Conservation (phyloP, 805 yeast species). For the Lipomyces oligophaga region DNA sequence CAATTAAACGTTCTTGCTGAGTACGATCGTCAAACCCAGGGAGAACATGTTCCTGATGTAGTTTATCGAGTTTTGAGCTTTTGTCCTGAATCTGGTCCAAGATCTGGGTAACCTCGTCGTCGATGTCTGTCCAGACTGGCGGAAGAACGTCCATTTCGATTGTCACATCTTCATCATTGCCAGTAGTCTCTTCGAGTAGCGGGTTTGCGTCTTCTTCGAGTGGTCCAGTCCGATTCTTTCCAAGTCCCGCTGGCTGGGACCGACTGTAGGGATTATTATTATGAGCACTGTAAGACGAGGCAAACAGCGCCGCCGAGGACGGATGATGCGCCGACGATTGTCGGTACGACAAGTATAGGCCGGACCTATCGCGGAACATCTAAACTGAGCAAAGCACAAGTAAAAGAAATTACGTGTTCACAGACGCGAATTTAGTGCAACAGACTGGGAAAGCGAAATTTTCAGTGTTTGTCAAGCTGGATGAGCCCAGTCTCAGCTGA, state of each 20-base stretch:
- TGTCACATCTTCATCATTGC: conserved; percentile 31
- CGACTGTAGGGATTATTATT: neutral
- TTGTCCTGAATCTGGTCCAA: conserved; percentile 51
- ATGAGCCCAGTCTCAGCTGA: too few relatives aligned
- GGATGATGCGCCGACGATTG: conserved; percentile 77
- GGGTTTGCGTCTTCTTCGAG: conserved; percentile 26
- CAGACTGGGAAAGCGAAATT: too few relatives aligned
- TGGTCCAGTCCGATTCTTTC: neutral
- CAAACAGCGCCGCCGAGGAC: conserved; percentile 16
- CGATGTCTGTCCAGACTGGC: conserved; percentile 72
- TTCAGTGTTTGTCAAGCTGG: too few relatives aligned
- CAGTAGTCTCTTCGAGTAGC: conserved; percentile 47
- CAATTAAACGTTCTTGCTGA: conserved; percentile 72
- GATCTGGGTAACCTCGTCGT: conserved; percentile 64
- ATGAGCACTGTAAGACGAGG: conserved; percentile 21
- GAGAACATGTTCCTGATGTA: conserved; percentile 76
- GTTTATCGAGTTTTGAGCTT: conserved; percentile 57
- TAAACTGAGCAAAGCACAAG: too few relatives aligned
- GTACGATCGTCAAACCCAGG: conserved; percentile 85
- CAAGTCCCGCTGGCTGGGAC: conserved; percentile 6
- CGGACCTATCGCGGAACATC: conserved; percentile 95
- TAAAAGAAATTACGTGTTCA: too few relatives aligned
- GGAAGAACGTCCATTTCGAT: conserved; percentile 66
- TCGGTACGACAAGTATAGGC: conserved; percentile 80
- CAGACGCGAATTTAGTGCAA: too few relatives aligned